Evolutionary conservation across 257 asterid genomes (phyloP).

Genomic region (Fraxinus cuspidata): DNA sequence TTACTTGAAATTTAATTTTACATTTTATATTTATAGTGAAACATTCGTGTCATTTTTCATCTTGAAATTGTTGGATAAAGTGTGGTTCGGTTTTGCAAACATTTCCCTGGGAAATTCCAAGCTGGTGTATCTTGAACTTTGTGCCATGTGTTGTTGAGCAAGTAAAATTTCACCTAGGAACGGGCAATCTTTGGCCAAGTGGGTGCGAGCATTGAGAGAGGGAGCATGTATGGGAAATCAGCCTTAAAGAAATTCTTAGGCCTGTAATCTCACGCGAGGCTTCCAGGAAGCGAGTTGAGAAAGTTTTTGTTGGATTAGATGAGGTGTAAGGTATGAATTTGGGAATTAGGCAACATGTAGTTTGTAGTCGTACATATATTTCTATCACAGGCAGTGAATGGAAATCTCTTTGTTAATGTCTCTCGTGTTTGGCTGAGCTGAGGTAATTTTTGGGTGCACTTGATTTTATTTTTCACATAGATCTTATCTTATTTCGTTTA

Average conservation of each 20-base stretch:
- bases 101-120: background rate
- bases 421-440: background rate
- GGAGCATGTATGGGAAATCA: background rate
- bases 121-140: background rate
- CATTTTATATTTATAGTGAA: background rate
- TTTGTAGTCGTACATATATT: background rate
- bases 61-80: background rate
- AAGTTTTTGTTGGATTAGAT: background rate
- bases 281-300: background rate
- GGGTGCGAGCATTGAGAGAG: background rate
- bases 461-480: background rate
- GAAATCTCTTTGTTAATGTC: background rate
- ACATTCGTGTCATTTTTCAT: slow-evolving; percentile 1
- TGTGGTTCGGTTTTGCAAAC: background rate
- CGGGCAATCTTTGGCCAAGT: background rate
- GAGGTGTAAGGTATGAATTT: background rate
- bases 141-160: background rate
- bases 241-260: background rate
- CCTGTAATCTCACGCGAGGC: background rate
- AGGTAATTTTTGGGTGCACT: background rate
- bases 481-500: background rate
- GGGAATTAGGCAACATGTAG: background rate
- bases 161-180: background rate
- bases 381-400: background rate
- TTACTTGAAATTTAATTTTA: background rate